These are phyloP conservation scores for Talaromyces wortmannii DNA, from an alignment of 495 filamentous ascomycete species.

Conservation along the genomic window DNA sequence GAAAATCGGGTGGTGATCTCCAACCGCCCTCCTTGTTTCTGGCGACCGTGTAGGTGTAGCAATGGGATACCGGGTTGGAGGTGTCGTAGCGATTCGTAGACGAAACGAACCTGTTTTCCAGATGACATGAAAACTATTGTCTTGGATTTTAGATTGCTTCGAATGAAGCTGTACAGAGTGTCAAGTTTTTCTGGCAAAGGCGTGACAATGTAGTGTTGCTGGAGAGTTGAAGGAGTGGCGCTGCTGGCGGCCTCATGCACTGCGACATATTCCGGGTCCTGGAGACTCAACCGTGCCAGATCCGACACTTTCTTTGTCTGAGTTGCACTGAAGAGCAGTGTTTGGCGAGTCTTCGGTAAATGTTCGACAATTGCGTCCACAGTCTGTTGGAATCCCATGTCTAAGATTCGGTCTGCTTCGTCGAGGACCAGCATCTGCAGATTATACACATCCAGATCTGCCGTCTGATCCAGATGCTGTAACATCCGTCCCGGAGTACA, in stretches of 20 bases:
- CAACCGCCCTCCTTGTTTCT: conserved; percentile 82
- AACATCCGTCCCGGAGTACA: conserved; percentile 93
- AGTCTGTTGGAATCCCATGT: conserved; percentile 91
- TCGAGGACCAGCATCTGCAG: conserved; percentile 91
- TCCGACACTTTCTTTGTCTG: conserved; percentile 93
- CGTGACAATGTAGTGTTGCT: conserved; percentile 86
- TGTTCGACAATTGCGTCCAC: conserved; percentile 94
- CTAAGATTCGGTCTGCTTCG: conserved; percentile 93
- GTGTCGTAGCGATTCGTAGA: conserved; percentile 87
- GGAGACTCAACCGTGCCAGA: conserved; percentile 77
- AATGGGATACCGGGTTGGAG: conserved; percentile 92
- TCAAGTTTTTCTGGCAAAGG: conserved; percentile 84
- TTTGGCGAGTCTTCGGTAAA: conserved; percentile 80
- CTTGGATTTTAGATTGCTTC: conserved; percentile 81
- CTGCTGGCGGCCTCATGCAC: conserved; percentile 76
- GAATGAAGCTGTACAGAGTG: conserved; percentile 86
- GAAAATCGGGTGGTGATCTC: conserved; percentile 82
- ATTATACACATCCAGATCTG: conserved; percentile 82
- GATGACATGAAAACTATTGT: conserved; percentile 92
- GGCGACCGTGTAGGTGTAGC: conserved; percentile 90
- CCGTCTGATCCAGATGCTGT: conserved; percentile 94
- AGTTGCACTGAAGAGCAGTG: conserved; percentile 90
- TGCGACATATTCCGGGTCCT: conserved; percentile 89
- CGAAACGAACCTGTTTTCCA: conserved; percentile 93
- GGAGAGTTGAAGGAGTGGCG: conserved; percentile 78